These are phyloP conservation scores for Chrysosporium keratinophilum DNA, from an alignment of 2,329 filamentous ascomycete genomes.

Conservation along the genomic window DNA sequence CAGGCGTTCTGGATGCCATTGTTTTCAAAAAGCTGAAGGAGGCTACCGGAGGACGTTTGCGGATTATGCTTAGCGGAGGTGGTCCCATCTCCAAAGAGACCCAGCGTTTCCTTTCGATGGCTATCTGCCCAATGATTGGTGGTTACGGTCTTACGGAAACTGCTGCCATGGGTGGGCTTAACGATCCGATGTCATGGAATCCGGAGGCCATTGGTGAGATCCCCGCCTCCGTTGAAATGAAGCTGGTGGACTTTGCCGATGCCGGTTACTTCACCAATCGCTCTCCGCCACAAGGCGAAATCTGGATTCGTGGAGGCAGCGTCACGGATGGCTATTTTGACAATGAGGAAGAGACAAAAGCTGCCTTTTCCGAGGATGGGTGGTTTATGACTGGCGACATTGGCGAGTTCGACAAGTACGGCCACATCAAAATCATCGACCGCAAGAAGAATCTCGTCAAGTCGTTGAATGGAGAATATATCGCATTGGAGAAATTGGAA, in stretches of 20 bases:
- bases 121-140: slow-evolving; percentile 84
- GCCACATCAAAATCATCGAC: slow-evolving; percentile 87
- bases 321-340: slow-evolving; percentile 83
- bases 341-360: slow-evolving; percentile 75
- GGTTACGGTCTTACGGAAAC: slow-evolving; percentile 96
- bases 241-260: slow-evolving; percentile 77
- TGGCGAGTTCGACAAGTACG: slow-evolving; percentile 69
- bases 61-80: slow-evolving; percentile 88
- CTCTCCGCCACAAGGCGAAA: slow-evolving; percentile 83
- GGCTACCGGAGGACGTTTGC: slow-evolving; percentile 75
- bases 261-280: slow-evolving; percentile 86
- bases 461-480: slow-evolving; percentile 93
- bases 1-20: slow-evolving; percentile 62
- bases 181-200: slow-evolving; percentile 68
- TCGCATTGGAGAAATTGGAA: slow-evolving; percentile 93
- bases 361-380: slow-evolving; percentile 70
- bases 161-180: slow-evolving; percentile 49
- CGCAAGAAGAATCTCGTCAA: slow-evolving; percentile 99
- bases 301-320: slow-evolving; percentile 67
- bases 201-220: slow-evolving; percentile 54
- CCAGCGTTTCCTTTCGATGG: slow-evolving; percentile 79
- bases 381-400: slow-evolving; percentile 99
- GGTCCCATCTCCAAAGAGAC: slow-evolving; percentile 83
- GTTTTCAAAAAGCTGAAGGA: slow-evolving; percentile 90
- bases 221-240: slow-evolving; percentile 59